Conservation (phyloP, 305 asterid genomes). For the Rubia tinctorum region DNA sequence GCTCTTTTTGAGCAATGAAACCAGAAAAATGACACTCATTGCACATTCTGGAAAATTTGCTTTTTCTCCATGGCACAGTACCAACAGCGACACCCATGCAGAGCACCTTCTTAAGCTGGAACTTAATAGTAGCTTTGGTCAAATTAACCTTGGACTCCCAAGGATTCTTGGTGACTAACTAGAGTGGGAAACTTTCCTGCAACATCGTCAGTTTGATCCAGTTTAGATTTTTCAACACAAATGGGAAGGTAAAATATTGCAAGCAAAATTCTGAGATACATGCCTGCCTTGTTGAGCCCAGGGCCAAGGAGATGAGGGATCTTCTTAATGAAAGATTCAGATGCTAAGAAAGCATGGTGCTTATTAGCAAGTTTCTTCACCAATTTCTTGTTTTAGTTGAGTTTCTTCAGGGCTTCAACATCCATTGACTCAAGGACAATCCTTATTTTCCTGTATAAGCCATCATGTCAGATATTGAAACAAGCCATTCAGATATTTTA, state of each 20-base stretch:
- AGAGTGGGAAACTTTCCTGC: slow-evolving; percentile 45
- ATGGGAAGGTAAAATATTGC: background rate
- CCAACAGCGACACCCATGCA: slow-evolving; percentile 55
- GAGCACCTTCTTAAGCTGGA: slow-evolving; percentile 46
- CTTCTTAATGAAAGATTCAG: slow-evolving; percentile 34
- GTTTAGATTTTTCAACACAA: background rate
- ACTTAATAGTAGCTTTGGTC: slow-evolving; percentile 42
- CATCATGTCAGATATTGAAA: background rate
- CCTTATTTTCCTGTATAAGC: slow-evolving; percentile 22
- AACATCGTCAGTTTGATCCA: background rate
- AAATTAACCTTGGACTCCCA: slow-evolving; percentile 42
- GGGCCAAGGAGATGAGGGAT: slow-evolving; percentile 34
- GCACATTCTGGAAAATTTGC: slow-evolving; percentile 49
- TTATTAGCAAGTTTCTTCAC: slow-evolving; percentile 34
- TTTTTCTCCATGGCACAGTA: slow-evolving; percentile 45
- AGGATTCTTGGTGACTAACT: slow-evolving; percentile 38
- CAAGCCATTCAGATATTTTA: background rate
- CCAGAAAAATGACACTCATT: slow-evolving; percentile 47
- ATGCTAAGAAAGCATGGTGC: slow-evolving; percentile 33
- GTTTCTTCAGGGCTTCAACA: slow-evolving; percentile 30
- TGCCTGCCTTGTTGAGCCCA: slow-evolving; percentile 36
- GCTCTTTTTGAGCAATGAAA: slow-evolving; percentile 39
- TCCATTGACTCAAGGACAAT: slow-evolving; percentile 30
- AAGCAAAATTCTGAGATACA: slow-evolving; percentile 4
- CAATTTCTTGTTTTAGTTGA: slow-evolving; percentile 32